Base-by-base conservation (phyloP, 1,284 basidiomycete genomes). In the Cutaneotrichosporon sp. region DNA sequence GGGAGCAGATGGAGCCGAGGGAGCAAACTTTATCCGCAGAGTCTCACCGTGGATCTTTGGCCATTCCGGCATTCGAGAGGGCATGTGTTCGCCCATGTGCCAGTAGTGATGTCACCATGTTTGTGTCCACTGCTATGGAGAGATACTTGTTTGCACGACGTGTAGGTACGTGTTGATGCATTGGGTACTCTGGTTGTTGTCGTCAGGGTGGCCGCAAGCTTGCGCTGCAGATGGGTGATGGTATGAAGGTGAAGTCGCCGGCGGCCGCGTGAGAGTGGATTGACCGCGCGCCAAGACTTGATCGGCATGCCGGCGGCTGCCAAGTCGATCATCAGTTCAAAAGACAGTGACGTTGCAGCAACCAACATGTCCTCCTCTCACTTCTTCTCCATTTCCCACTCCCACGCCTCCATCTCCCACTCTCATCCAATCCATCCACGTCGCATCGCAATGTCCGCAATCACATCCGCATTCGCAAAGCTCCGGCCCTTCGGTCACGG, bases 381-480 rank as follows among this genome's bases (percentile, higher is more conserved):
- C 45, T 46, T 16, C 13, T 46, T 16, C 13, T 14, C 45, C 45
- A 25, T 22, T 16, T 42, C 16, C 34, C 34, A 14, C n/a, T 10
- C 22, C 43, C 24, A 25, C 13, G 10, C 24, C 22, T 16, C 46
- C 14, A 25, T 24, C 22, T n/a, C 22, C 43, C 43, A 45, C 43
- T 45, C 27, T 16, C 22, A 31, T 29, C 47, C 27, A n/a, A 9
- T 27, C 25, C 47, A 31, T 27, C 47, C 27, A 50, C 25, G 22
- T 24, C 24, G n/a, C 10, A 7, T 45, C 43, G 9, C 20, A 47
- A 47, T 47, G 45, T 47, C 45, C 13, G 20, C 22, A 14, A 11
- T 47, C 45, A 24, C 22, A 24, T 50, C 47, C 1, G 47, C 47
- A 50, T 50, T 50, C 25, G 47, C 47, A 3, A 50, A 50, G 27